Base-by-base conservation (phyloP, 495 filamentous ascomycete species). In the Penicillium roqueforti region DNA sequence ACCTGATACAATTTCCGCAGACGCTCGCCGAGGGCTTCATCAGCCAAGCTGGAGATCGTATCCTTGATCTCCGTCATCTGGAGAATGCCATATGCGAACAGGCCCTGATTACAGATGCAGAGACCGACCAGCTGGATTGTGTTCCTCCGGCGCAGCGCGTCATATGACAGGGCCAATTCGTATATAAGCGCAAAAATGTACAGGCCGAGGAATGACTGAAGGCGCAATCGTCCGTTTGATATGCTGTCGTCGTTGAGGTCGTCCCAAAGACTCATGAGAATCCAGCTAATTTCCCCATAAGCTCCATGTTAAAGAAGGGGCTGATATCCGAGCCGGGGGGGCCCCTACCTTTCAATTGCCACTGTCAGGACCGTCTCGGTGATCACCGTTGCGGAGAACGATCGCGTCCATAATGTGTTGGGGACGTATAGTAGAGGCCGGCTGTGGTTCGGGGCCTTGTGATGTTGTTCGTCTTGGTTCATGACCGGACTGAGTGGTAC, bases 291-390 rank as follows among this genome's bases (percentile, higher is more conserved):
- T 34, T 32, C 20, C 19, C 13, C 29, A 29, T 51, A 28, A 52
- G 38, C 29, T 43, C 14, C 39, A 34, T 18, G 19, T 47, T n/a
- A 14, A 20, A 43, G 20, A 9, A n/a, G 14, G 19, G 4, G 11
- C 39, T 43, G 19, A 23, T 22, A 37, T 51, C 19, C 23, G n/a
- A 18, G n/a, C n/a, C n/a, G 37, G 19, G 78, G 58, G 78, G 76
- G 7, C 76, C 80, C 60, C 80, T 79, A 11, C 79, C 83, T 65
- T 78, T 65, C 57, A 81, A 77, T 56, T 79, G 75, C 57, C 68
- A 75, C 53, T 75, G 75, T 59, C 5, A 39, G 34, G 8, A 55
- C 32, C 6, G 61, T 63, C 37, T 63, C 61, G 13, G 55, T 41
- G 19, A 63, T 47, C 11, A 60, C 55, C 4, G 55, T 55, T 16